phyloP scores from a whole-genome alignment of 805 yeast species.

The Schizosaccharomyces octosporus region DNA sequence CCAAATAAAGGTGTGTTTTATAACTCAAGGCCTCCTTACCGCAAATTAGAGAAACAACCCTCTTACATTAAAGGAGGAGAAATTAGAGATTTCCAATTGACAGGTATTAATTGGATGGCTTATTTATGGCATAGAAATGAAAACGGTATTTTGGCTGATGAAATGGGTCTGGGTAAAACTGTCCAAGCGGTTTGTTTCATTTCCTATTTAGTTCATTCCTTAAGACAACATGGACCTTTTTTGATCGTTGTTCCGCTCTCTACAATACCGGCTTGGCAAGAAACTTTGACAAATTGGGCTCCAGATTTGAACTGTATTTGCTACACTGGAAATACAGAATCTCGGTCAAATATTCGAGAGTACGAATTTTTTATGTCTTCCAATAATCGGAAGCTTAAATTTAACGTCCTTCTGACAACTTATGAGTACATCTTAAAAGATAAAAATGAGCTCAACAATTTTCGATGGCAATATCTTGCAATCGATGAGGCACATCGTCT shows the following conservation, averaged over 20 bases:
- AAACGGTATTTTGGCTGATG: conserved; percentile 93
- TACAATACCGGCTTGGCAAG: conserved; percentile 97
- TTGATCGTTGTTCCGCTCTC: conserved; percentile 86
- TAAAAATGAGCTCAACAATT: conserved; percentile 46
- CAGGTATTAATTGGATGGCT: conserved; percentile 99
- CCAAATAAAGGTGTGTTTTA: background rate
- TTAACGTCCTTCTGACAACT: conserved; percentile 79
- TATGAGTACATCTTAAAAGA: conserved; percentile 91
- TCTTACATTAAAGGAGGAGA: conserved; percentile 72
- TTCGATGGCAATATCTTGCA: conserved; percentile 89
- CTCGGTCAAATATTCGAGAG: conserved; percentile 61
- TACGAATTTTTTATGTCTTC: conserved; percentile 51
- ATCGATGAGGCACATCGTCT: conserved; percentile 96
- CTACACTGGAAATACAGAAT: conserved; percentile 73
- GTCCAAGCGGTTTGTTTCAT: conserved; percentile 88
- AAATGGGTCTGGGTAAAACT: conserved; percentile 96
- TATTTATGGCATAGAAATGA: conserved; percentile 93
- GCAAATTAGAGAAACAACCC: conserved; percentile 69
- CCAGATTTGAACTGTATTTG: conserved; percentile 85
- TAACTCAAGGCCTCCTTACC: conserved; percentile 49
- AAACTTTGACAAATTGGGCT: conserved; percentile 91
- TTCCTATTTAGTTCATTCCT: conserved; percentile 82
- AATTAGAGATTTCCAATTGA: conserved; percentile 85
- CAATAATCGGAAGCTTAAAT: conserved; percentile 46
- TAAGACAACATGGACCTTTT: conserved; percentile 95